Conservation (phyloP, 2,329 filamentous ascomycete genomes). For the Aureobasidium uvarum region DNA sequence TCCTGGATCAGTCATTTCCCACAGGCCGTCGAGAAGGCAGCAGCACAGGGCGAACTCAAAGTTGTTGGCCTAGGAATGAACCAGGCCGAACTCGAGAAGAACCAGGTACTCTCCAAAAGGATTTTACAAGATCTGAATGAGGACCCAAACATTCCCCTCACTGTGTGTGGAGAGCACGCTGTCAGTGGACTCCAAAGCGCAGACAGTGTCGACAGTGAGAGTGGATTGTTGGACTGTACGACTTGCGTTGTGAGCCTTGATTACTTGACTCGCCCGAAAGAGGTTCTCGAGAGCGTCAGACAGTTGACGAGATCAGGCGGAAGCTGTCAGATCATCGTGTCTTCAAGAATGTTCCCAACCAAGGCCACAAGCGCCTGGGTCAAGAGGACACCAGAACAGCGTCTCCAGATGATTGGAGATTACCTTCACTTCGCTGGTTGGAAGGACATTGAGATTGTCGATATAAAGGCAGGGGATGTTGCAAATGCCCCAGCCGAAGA, state of each 20-base stretch:
- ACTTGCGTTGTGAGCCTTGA: constrained; percentile 55
- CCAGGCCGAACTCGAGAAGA: constrained; percentile 42
- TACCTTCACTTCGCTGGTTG: constrained; percentile 54
- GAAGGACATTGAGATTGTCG: constrained; percentile 54
- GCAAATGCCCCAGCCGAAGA: constrained; percentile 26
- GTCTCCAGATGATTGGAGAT: constrained; percentile 52
- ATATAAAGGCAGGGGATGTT: constrained; percentile 39
- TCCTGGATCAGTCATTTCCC: constrained; percentile 54
- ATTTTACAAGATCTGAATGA: constrained; percentile 49
- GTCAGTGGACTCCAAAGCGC: constrained; percentile 16
- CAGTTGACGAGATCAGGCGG: constrained; percentile 45
- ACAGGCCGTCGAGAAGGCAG: constrained; percentile 35
- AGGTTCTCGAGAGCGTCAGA: constrained; percentile 46
- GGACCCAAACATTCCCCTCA: constrained; percentile 36
- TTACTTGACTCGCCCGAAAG: constrained; percentile 50
- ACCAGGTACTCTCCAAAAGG: constrained; percentile 29
- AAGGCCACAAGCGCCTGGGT: constrained; percentile 54
- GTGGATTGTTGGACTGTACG: constrained; percentile 43
- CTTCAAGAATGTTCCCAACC: constrained; percentile 53
- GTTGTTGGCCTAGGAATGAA: constrained; percentile 54
- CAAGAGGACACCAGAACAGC: constrained; percentile 45
- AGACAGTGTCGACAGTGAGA: constrained; percentile 3
- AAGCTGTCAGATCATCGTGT: constrained; percentile 51
- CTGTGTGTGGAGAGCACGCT: constrained; percentile 25
- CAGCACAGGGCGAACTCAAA: constrained; percentile 38